Conservation (phyloP, 495 filamentous ascomycete genomes). For the Chaetomium cochliodes region DNA sequence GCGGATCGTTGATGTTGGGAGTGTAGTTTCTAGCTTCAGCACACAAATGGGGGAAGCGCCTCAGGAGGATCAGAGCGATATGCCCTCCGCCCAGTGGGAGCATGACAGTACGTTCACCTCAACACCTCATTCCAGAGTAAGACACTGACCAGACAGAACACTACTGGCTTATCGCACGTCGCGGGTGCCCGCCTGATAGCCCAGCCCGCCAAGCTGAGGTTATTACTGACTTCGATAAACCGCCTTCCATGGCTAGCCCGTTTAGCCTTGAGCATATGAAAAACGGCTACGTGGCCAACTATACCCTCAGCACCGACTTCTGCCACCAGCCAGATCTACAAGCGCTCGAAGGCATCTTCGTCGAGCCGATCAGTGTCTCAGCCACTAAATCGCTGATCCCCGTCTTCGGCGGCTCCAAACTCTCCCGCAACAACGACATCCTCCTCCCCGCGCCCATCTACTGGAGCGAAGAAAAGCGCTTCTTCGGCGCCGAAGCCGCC, state of each 20-base stretch:
- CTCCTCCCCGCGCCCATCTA: slow-evolving; percentile 77
- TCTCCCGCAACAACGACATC: slow-evolving; percentile 77
- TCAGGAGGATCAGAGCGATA: slow-evolving; percentile 20
- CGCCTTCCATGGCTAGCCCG: slow-evolving; percentile 44
- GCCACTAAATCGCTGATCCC: slow-evolving; percentile 61
- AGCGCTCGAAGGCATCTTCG: slow-evolving; percentile 68
- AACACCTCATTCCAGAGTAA: neutral
- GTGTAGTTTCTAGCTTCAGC: slow-evolving; percentile 38
- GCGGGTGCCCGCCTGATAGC: slow-evolving; percentile 61
- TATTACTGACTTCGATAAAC: slow-evolving; percentile 42
- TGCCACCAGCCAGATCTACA: slow-evolving; percentile 60
- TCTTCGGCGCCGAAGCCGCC: slow-evolving; percentile 57
- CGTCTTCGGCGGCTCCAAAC: slow-evolving; percentile 73
- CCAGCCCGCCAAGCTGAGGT: slow-evolving; percentile 51
- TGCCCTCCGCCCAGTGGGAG: slow-evolving; percentile 39
- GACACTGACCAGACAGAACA: slow-evolving; percentile 42
- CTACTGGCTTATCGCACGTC: slow-evolving; percentile 63
- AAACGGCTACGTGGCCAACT: slow-evolving; percentile 63
- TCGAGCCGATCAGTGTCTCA: slow-evolving; percentile 59
- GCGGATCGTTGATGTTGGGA: slow-evolving; percentile 36
- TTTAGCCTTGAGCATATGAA: slow-evolving; percentile 46
- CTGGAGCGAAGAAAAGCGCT: slow-evolving; percentile 66
- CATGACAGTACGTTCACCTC: slow-evolving; percentile 39
- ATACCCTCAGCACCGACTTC: slow-evolving; percentile 63
- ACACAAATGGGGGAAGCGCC: slow-evolving; percentile 30